These are phyloP conservation scores for Echites panduratus DNA, from an alignment of 257 asterid species.

Conservation along the genomic window DNA sequence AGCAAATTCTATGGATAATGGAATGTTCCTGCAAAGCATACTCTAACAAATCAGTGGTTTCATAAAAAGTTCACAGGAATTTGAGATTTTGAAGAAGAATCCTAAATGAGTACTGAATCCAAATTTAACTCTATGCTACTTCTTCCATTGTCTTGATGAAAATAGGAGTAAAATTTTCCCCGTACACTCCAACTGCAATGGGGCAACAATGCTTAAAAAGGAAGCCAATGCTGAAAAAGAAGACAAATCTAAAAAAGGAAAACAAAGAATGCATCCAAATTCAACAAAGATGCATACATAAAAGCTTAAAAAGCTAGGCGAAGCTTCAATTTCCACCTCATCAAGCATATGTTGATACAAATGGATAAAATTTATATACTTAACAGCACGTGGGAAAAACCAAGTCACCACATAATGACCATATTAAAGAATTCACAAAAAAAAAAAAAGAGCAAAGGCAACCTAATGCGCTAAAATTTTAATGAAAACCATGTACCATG, in stretches of 20 bases:
- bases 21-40: background rate
- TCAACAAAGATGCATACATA: background rate
- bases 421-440: too few species aligned
- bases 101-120: background rate
- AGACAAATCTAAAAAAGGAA: too few species aligned
- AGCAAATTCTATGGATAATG: background rate
- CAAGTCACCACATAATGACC: background rate
- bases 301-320: background rate
- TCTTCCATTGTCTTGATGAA: background rate
- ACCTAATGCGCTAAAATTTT: background rate
- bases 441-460: background rate
- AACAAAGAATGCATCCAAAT: too few species aligned
- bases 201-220: background rate
- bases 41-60: background rate
- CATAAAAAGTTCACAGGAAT: background rate
- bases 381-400: background rate
- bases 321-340: too few species aligned
- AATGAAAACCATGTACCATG: background rate
- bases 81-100: background rate
- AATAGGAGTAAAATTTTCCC: too few species aligned
- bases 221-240: too few species aligned
- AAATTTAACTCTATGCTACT: background rate
- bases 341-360: too few species aligned
- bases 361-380: too few species aligned
- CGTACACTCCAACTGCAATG: background rate